Conservation (phyloP, 192 early-diverging fungal species). For the Cetraspora pellucida region DNA sequence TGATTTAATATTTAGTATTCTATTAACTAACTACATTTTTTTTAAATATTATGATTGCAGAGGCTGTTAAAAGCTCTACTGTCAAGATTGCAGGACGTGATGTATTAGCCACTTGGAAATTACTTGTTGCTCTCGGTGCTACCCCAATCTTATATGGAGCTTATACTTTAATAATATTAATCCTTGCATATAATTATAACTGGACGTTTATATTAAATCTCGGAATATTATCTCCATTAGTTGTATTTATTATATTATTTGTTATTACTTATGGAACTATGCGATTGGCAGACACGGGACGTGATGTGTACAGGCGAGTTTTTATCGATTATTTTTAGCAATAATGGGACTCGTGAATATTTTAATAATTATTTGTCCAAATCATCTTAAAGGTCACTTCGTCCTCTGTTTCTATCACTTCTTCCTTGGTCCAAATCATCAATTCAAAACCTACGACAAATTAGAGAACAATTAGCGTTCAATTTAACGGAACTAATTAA, state of each 20-base stretch:
- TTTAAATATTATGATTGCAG: conserved; percentile 35
- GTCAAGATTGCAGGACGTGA: conserved; percentile 95
- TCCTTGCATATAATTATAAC: conserved; percentile 37
- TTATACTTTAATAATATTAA: conserved; percentile 68
- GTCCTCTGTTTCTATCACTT: conserved; percentile 80
- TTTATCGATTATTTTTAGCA: background rate
- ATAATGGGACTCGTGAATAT: background rate
- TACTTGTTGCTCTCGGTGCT: conserved; percentile 74
- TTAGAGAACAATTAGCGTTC: conserved; percentile 71
- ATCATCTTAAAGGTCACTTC: conserved; percentile 60
- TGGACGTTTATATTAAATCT: conserved; percentile 36
- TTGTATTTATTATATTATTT: conserved; percentile 38
- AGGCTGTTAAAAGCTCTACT: conserved; percentile 81
- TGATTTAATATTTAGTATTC: background rate
- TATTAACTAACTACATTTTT: too few relatives aligned
- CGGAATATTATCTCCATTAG: conserved; percentile 45
- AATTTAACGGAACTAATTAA: conserved; percentile 82
- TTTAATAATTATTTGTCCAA: background rate
- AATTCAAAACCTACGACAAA: conserved; percentile 67
- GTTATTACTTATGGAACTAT: conserved; percentile 69
- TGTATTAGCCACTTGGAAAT: conserved; percentile 96
- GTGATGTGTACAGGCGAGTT: conserved; percentile 67
- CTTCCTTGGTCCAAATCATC: conserved; percentile 53
- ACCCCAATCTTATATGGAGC: conserved; percentile 73
- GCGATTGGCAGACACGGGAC: conserved; percentile 73